These are phyloP conservation scores for Podila verticillata DNA, from an alignment of 192 early-diverging fungal genomes.

Conservation along the genomic window DNA sequence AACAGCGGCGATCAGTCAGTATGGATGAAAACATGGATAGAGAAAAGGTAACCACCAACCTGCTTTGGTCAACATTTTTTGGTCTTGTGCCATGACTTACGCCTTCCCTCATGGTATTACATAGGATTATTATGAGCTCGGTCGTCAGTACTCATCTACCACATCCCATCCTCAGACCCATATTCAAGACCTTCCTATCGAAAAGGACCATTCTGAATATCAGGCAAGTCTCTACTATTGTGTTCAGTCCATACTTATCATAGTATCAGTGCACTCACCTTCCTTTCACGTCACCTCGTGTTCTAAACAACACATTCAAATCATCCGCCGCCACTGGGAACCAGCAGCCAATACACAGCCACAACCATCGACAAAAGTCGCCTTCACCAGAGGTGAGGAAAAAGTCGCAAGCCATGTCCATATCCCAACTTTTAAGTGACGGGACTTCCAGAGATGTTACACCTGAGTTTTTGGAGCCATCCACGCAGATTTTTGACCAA, in stretches of 20 bases:
- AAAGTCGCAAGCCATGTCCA: conserved; percentile 34
- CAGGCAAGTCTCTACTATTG: too few species aligned
- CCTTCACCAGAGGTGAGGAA: conserved; percentile 7
- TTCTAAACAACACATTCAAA: too few species aligned
- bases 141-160: too few species aligned
- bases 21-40: conserved; percentile 34
- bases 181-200: too few species aligned
- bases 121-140: too few species aligned
- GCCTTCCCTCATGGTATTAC: too few species aligned
- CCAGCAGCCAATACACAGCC: conserved; percentile 17
- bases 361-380: background rate
- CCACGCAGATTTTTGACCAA: background rate
- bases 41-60: conserved; percentile 23
- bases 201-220: too few species aligned
- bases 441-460: conserved; percentile 23
- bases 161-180: too few species aligned
- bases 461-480: conserved; percentile 19
- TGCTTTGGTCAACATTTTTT: background rate
- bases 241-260: too few species aligned
- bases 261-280: too few species aligned
- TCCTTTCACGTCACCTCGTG: too few species aligned
- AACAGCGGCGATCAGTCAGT: conserved; percentile 21
- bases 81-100: background rate
- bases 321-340: background rate
- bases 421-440: conserved; percentile 37